Base-by-base conservation (phyloP, 805 yeast genomes). In the Candida ulmi region DNA sequence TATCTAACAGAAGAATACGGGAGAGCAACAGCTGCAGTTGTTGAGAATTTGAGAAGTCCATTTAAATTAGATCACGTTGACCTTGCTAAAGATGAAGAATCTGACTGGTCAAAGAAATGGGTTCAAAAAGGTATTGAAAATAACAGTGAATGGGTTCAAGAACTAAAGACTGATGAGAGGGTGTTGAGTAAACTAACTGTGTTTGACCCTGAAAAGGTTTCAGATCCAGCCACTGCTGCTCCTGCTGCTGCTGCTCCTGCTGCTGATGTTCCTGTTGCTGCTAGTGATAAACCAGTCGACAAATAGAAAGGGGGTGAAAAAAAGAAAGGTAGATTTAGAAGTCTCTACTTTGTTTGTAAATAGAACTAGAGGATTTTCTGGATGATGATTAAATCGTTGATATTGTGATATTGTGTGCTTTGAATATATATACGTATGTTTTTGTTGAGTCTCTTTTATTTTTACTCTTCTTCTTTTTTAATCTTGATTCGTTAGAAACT, bases 71-170 rank as follows among this genome's bases (percentile, higher is more conserved):
- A 51, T 4, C 79, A 77, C 41, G 55, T 62, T 15, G 61, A 62
- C 15, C 37, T 59, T 17, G 72, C 63, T 40, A 52, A 64, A 38
- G 77, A 68, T 31, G 96, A 88, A 58, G 96, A 90, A 56, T 53
- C 60, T 6, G 91, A 86, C 47, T 91, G 97, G 97, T 96, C 96
- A 12, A 61, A 66, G 39, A 72, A 73, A 42, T 91, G 97, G 96
- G 83, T 86, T 26, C 71, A 78, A 48, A 72, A 71, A 42, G 95
- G 96, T n/a, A 57, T 61, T 35, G 83, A 77, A 38, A 82, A 78
- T 47, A 65, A 75, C 30, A 83, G 95, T 47, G 97, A 91, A 58
- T 91, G 99, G 99, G 78, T 82, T 40, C 78, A 79, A 54, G 90
- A 83, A 21, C 65, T 90, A 35, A 66, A 57, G 8, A 76, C 76